A percentile compares a stretch with the other conserved stretches of the same genome.
Conservation (phyloP, 139 green algal genomes). For the Zygnema circumcarinatum region DNA sequence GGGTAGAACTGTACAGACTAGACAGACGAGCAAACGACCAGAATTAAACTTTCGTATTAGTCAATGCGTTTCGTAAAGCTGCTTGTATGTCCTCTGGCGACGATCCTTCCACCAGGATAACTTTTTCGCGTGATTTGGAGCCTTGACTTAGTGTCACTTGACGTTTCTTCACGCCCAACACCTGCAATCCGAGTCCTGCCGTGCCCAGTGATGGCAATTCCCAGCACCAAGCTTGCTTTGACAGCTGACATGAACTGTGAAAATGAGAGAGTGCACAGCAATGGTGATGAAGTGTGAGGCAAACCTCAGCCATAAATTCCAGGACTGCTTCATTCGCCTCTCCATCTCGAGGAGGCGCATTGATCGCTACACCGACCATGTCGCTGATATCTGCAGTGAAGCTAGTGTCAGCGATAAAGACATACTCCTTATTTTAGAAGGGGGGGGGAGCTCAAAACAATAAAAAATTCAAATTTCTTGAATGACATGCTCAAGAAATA, state of each 20-base stretch:
- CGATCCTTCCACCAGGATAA: constrained; percentile 25
- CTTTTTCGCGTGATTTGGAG: constrained; percentile 35
- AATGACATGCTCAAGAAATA: constrained; percentile 6
- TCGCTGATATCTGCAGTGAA: constrained; percentile 13
- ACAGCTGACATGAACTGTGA: neutral
- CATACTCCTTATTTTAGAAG: too few relatives aligned
- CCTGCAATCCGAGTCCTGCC: constrained; percentile 1
- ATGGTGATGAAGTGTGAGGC: too few relatives aligned
- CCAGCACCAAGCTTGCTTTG: too few relatives aligned
- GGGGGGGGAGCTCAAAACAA: too few relatives aligned
- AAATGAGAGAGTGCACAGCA: neutral
- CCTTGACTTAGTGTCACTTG: constrained; percentile 32
- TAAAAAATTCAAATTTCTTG: neutral
- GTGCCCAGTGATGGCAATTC: too few relatives aligned
- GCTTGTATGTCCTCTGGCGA: neutral
- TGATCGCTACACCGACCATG: constrained; percentile 40
- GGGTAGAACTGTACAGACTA: too few relatives aligned
- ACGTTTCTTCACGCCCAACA: constrained; percentile 40
- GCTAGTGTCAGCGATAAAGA: too few relatives aligned
- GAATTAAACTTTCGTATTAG: too few relatives aligned
- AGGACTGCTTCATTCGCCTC: constrained; percentile 53
- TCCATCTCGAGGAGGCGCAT: constrained; percentile 44
- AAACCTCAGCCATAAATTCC: constrained; percentile 46
- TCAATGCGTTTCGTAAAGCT: neutral
- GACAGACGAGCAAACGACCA: too few relatives aligned